Evolutionary conservation across 1,284 basidiomycete genomes (phyloP), one percentile per base, ranked within the genome.

Genomic region (Boletus smithii): DNA sequence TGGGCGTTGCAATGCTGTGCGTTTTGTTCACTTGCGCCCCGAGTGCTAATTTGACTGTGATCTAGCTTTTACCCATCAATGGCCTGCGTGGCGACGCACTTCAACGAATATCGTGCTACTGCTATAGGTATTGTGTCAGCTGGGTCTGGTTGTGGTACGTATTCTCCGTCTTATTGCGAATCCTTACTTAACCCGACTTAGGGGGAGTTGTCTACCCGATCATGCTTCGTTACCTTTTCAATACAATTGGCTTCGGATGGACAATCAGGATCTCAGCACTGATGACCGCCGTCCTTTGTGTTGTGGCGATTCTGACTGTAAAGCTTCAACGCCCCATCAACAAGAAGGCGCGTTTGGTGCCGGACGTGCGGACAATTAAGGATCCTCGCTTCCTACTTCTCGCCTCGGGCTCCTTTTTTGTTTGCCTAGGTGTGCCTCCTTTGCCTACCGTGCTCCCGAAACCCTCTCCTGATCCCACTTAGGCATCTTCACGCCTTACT

Each of bases 171-270:
- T 30, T 27, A 2, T 14, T 60, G 57, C 38, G 49, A 45, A 60
- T 59, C 31, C 36, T 39, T 50, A 50, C 53, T 59, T 13, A 51
- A 48, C 23, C 33, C 35, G 20, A 37, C 32, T 48, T 59, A 76
- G 83, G 83, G 20, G 85, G 85, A 7, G 79, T 86, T 4, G 67
- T 85, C 8, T 86, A 79, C 54, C 83, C 85, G 0, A 77, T 87
- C 47, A 71, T 85, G 67, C 71, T 86, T 22, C 77, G 79, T 50
- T 69, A 68, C 20, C 73, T 86, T 11, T 83, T 85, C 57, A 53
- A 63, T 30, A 48, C 52, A 22, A 60, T 82, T 29, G 83, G 81
- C 1, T 88, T 85, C 59, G 75, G 69, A 8, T 85, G 82, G 82
- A 73, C 75, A 0, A 74, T 84, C 18, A 74, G 80, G 42, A 69